These are phyloP conservation scores for Apiotrichum sp. DNA, from an alignment of 1,284 basidiomycete genomes.

Conservation along the genomic window DNA sequence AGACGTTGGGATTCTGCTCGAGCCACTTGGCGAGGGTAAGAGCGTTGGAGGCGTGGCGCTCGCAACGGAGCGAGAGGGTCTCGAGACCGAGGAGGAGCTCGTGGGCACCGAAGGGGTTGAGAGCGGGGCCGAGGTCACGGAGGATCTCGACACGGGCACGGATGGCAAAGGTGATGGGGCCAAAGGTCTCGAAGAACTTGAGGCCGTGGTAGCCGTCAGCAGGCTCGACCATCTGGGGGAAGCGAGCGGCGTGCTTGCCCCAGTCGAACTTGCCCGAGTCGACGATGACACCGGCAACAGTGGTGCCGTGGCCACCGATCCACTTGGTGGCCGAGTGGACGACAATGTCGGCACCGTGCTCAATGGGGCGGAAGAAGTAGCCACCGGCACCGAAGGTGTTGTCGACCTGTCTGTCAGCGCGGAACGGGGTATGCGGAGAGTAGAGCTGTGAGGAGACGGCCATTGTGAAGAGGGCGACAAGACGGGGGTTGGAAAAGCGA, in stretches of 20 bases:
- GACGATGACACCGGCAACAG: constrained; percentile 75
- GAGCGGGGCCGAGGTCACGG: constrained; percentile 66
- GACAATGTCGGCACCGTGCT: constrained; percentile 69
- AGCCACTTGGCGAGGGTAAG: constrained; percentile 55
- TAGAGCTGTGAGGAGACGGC: no score
- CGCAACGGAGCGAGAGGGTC: constrained; percentile 68
- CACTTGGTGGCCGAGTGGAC: constrained; percentile 86
- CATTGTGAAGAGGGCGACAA: no score
- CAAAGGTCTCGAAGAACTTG: constrained; percentile 68
- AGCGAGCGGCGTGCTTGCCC: constrained; percentile 71
- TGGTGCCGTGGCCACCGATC: constrained; percentile 86
- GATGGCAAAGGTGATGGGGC: constrained; percentile 43
- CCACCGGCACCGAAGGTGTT: constrained; percentile 86
- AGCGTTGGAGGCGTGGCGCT: constrained; percentile 25
- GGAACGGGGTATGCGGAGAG: no score
- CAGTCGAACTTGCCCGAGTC: constrained; percentile 85
- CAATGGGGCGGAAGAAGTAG: constrained; percentile 26
- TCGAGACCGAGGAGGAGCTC: constrained; percentile 76
- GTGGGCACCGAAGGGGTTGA: constrained; percentile 79
- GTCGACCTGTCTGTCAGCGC: constrained; percentile 52
- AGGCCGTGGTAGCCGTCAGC: constrained; percentile 79
- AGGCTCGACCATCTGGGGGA: constrained; percentile 59
- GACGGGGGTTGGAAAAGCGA: no score
- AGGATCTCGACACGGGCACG: constrained; percentile 53
- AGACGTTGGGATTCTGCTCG: constrained; percentile 52